Evolutionary conservation across 2,329 filamentous ascomycete species (phyloP), one percentile per base, ranked within the genome.

Genomic region (Fusarium sp.): DNA sequence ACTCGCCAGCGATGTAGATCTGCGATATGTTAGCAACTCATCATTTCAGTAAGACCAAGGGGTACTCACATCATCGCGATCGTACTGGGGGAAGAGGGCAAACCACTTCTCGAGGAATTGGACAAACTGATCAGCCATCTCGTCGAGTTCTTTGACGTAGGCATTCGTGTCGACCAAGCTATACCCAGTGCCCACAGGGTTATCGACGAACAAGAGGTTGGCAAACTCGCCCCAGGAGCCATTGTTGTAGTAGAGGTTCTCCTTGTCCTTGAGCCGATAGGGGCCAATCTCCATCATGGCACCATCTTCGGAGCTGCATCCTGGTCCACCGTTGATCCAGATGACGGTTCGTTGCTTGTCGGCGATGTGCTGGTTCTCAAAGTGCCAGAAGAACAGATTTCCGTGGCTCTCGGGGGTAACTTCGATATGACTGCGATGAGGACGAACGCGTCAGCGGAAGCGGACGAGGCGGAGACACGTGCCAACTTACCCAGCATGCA

Each of bases 211-310:
- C 68, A 99, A 90, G 61, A 99, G 84, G 80, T 99, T 99, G 74
- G 97, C 95, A 80, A 98, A 99, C 85, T 99, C 96, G 83, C 98
- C 93, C 97, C 97, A 99, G 1, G 95, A 95, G n/a, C 97, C 97
- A 65, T 97, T 93, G 82, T 98, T 98, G 82, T 94, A 92, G 67
- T 87, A 87, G 67, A 99, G 85, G 5, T 79, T 92, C 88, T 84
- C 88, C 84, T 93, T 90, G 75, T 96, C 90, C 80, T 93, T 92
- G 67, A 99, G 85, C 74, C 97, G 89, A 83, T 98, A 99, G 3
- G 97, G 97, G 0, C 97, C 97, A 73, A 99, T 91, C 83, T 99
- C 97, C 89, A 98, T 98, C 87, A 98, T 84, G 3, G 95, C 95
- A 76, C 96, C 97, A 82, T 99, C 97, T 88, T 98, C 95, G 32